Evolutionary conservation across 106 monocot genomes (phyloP).

Genomic region (Xerophyta viscosa): DNA sequence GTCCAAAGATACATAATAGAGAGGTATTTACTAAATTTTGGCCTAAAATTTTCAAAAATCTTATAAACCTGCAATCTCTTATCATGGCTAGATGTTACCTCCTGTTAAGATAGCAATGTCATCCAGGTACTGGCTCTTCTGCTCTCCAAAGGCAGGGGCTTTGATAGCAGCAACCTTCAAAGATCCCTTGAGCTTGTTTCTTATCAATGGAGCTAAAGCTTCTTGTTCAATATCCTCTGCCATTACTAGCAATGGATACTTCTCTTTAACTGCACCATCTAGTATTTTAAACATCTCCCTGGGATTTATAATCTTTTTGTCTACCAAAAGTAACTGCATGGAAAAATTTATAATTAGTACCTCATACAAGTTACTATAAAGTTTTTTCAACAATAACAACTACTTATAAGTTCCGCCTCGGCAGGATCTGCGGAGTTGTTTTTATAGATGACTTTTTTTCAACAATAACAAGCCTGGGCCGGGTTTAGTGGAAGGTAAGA

Average conservation of each 20-base stretch:
- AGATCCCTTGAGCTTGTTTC: constrained; percentile 81
- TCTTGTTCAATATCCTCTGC: constrained; percentile 72
- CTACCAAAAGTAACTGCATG: constrained; percentile 79
- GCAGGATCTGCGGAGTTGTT: too few relatives aligned
- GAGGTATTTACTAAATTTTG: too few relatives aligned
- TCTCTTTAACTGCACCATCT: constrained; percentile 67
- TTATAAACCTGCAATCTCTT: neutral
- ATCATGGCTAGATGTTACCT: constrained; percentile 30
- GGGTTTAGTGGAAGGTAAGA: too few relatives aligned
- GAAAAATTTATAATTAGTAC: constrained; percentile 3
- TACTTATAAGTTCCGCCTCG: too few relatives aligned
- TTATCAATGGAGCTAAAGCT: constrained; percentile 60
- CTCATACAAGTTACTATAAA: too few relatives aligned
- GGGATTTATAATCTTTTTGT: constrained; percentile 68
- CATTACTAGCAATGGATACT: constrained; percentile 73
- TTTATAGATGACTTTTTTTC: too few relatives aligned
- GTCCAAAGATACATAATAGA: too few relatives aligned
- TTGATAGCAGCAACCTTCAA: constrained; percentile 74
- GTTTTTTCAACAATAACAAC: too few relatives aligned
- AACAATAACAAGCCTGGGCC: too few relatives aligned
- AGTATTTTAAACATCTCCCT: constrained; percentile 62
- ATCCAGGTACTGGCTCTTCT: constrained; percentile 78
- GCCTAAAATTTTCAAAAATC: neutral
- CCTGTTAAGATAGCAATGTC: constrained; percentile 86
- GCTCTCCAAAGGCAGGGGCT: constrained; percentile 90